Conservation (phyloP, 441 rosid species). For the Populus tomentosa region DNA sequence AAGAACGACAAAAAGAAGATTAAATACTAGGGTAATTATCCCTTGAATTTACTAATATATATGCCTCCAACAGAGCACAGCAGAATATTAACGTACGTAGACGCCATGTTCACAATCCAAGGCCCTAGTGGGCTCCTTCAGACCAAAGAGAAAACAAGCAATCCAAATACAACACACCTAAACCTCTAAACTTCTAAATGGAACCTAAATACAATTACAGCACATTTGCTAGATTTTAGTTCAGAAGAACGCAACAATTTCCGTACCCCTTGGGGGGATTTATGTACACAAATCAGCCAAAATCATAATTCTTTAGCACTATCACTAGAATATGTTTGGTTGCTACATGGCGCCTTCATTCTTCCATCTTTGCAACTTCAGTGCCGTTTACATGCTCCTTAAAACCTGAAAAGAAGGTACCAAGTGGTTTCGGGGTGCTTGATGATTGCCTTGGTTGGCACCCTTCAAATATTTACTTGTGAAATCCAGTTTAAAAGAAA, state of each 20-base stretch:
- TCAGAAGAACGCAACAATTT: constrained; percentile 4
- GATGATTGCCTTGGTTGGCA: background rate
- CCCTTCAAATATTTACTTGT: constrained; percentile 16
- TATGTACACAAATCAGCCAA: constrained; percentile 29
- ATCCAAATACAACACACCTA: background rate
- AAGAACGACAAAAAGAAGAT: background rate
- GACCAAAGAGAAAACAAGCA: background rate
- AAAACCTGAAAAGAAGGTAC: constrained; percentile 10
- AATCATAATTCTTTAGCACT: constrained; percentile 13
- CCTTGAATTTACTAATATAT: background rate
- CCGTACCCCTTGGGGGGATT: constrained; percentile 7
- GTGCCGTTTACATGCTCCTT: constrained; percentile 12
- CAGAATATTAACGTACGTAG: no score
- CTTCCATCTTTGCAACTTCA: constrained; percentile 14
- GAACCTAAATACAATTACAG: background rate
- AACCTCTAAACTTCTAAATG: background rate
- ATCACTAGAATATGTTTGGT: constrained; percentile 3
- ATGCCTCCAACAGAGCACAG: no score
- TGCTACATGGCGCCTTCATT: background rate
- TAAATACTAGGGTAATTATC: background rate
- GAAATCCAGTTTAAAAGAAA: constrained; percentile 22
- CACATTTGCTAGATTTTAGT: background rate
- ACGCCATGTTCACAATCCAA: no score
- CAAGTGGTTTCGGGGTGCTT: background rate
- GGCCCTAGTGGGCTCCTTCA: no score